Conservation (phyloP, 495 filamentous ascomycete species). For the Aspergillus carlsbadensis region DNA sequence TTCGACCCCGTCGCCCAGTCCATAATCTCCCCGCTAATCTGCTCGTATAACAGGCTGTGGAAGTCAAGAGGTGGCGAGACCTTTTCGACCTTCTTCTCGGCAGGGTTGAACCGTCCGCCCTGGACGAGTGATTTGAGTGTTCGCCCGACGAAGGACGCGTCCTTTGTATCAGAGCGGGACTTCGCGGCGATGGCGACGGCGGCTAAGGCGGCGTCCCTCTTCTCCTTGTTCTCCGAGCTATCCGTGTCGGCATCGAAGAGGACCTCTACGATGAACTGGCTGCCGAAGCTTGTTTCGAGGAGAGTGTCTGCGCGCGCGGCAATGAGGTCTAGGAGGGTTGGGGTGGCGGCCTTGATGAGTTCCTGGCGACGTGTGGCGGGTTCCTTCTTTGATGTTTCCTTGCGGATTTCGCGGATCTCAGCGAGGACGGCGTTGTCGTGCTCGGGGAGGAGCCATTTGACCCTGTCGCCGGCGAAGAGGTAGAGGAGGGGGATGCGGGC, state of each 20-base stretch:
- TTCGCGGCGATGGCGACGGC: constrained; percentile 70
- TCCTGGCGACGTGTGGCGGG: constrained; percentile 71
- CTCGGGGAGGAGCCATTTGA: constrained; percentile 65
- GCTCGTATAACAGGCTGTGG: constrained; percentile 70
- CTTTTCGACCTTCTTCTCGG: constrained; percentile 63
- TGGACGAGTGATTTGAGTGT: constrained; percentile 88
- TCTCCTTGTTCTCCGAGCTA: constrained; percentile 64
- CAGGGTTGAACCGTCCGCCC: constrained; percentile 78
- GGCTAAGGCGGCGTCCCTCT: constrained; percentile 57
- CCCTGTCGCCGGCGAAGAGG: constrained; percentile 70
- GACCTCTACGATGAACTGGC: constrained; percentile 80
- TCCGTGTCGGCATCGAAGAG: constrained; percentile 70
- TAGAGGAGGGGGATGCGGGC: constrained; percentile 82
- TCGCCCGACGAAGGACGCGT: constrained; percentile 67
- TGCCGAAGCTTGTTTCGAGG: constrained; percentile 74
- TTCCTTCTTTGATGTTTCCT: constrained; percentile 88
- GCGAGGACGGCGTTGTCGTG: constrained; percentile 63
- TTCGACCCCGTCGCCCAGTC: constrained; percentile 85
- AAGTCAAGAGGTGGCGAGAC: constrained; percentile 79
- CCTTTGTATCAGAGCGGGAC: constrained; percentile 56
- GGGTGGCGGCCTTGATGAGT: constrained; percentile 56
- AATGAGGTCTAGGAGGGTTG: constrained; percentile 68
- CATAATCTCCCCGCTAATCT: constrained; percentile 70
- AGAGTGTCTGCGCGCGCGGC: constrained; percentile 63
- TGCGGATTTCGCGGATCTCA: constrained; percentile 73